phyloP scores from a whole-genome alignment of 768 basidiomycete genomes.

The Cubamyces sp. region DNA sequence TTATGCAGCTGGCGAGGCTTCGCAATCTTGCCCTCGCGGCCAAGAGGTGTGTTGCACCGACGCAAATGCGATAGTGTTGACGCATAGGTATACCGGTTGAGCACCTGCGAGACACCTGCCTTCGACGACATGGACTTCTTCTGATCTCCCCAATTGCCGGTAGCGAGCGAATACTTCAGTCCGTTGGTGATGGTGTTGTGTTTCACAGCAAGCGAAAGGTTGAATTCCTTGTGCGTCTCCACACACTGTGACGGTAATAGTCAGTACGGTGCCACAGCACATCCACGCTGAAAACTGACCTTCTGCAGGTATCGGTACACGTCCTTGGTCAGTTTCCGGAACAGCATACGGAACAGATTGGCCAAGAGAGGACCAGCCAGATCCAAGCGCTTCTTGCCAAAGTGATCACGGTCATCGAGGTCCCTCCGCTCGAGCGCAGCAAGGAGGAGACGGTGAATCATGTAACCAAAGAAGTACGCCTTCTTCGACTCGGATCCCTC shows the following conservation, averaged over 20 bases:
- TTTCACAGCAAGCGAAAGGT: conserved; percentile 88
- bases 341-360: conserved; percentile 97
- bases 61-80: conserved; percentile 98
- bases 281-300: conserved; percentile 47
- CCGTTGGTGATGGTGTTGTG: conserved; percentile 98
- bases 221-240: conserved; percentile 94
- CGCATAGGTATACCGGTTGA: conserved; percentile 98
- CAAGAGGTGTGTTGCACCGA: conserved; percentile 96
- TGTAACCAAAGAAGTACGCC: conserved; percentile 99
- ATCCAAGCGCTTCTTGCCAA: conserved; percentile 97
- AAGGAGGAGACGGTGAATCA: conserved; percentile 94
- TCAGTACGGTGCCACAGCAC: background rate
- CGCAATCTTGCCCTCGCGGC: conserved; percentile 98
- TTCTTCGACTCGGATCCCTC: conserved; percentile 98
- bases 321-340: conserved; percentile 94
- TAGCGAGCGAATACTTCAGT: conserved; percentile 95
- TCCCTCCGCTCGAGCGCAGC: conserved; percentile 95
- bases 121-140: conserved; percentile 98
- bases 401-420: conserved; percentile 98
- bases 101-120: conserved; percentile 97
- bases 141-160: conserved; percentile 99
- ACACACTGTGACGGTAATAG: conserved; percentile 68
- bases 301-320: conserved; percentile 97
- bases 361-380: conserved; percentile 94
- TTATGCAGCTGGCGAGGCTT: conserved; percentile 99